phyloP scores from a whole-genome alignment of 2,329 filamentous ascomycete species.

The Claviceps humidiphila region DNA sequence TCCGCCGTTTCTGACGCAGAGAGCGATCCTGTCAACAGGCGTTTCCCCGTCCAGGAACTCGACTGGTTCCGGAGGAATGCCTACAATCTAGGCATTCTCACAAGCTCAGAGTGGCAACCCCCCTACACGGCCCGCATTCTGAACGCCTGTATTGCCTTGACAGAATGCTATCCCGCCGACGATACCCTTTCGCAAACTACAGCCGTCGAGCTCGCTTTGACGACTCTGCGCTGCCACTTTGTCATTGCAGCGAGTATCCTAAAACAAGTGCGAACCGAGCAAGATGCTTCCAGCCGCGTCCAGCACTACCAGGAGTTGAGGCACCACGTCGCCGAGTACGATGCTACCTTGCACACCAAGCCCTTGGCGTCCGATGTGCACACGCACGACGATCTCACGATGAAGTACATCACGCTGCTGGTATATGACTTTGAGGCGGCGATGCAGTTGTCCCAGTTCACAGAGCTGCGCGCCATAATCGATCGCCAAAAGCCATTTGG shows the following conservation, averaged over 20 bases:
- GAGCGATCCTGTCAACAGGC: slow-evolving; percentile 26
- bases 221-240: slow-evolving; percentile 58
- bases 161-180: slow-evolving; percentile 36
- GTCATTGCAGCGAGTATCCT: slow-evolving; percentile 35
- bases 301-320: slow-evolving; percentile 51
- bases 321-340: slow-evolving; percentile 35
- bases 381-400: slow-evolving; percentile 36
- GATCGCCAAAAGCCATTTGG: slow-evolving; percentile 31
- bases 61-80: slow-evolving; percentile 76
- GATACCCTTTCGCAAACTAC: not conserved
- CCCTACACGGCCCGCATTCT: slow-evolving; percentile 43
- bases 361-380: slow-evolving; percentile 24
- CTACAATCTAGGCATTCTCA: slow-evolving; percentile 62
- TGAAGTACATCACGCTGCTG: slow-evolving; percentile 53
- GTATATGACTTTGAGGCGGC: slow-evolving; percentile 72
- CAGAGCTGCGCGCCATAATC: slow-evolving; percentile 49
- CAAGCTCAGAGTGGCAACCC: slow-evolving; percentile 41
- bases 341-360: not conserved
- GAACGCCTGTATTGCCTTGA: slow-evolving; percentile 36
- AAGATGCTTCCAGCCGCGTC: slow-evolving; percentile 30
- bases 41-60: slow-evolving; percentile 53
- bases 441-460: slow-evolving; percentile 52
- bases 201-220: slow-evolving; percentile 14
- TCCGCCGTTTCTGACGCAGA: slow-evolving; percentile 21
- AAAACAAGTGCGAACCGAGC: not conserved